Conservation (phyloP, 1,284 basidiomycete species). For the Mrakiaceae sp. region DNA sequence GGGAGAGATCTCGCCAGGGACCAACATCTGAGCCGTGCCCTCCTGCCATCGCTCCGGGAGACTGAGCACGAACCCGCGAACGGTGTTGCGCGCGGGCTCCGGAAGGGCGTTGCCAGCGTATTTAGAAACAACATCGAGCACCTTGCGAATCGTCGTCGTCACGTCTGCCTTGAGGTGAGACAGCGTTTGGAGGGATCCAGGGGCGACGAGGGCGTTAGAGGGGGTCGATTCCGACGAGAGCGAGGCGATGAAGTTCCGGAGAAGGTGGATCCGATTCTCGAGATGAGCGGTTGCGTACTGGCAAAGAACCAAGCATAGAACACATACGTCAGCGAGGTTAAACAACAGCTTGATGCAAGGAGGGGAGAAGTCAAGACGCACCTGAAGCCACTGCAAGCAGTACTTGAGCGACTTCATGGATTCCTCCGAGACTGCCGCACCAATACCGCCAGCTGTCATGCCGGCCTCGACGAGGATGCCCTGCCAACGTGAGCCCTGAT, state of each 20-base stretch:
- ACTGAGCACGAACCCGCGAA: constrained; percentile 67
- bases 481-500: constrained; percentile 45
- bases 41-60: constrained; percentile 68
- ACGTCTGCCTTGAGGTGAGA: constrained; percentile 66
- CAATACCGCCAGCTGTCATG: constrained; percentile 48
- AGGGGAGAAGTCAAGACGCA: constrained; percentile 26
- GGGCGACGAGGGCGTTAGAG: constrained; percentile 38
- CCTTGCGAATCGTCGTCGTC: constrained; percentile 72
- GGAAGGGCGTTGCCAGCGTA: constrained; percentile 76
- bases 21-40: constrained; percentile 21
- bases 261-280: constrained; percentile 70
- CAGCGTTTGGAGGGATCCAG: constrained; percentile 53
- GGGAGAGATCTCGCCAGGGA: background rate
- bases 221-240: constrained; percentile 30
- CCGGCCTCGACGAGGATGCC: constrained; percentile 73
- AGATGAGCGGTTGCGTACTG: constrained; percentile 80
- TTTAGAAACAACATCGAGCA: constrained; percentile 74
- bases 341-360: constrained; percentile 20
- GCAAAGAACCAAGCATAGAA: constrained; percentile 2
- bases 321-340: background rate
- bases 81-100: constrained; percentile 64
- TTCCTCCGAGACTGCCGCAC: constrained; percentile 78
- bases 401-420: constrained; percentile 77
- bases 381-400: constrained; percentile 80
- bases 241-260: constrained; percentile 64